phyloP scores from a whole-genome alignment of 2,329 filamentous ascomycete species.

The Epicoccum nigrum region DNA sequence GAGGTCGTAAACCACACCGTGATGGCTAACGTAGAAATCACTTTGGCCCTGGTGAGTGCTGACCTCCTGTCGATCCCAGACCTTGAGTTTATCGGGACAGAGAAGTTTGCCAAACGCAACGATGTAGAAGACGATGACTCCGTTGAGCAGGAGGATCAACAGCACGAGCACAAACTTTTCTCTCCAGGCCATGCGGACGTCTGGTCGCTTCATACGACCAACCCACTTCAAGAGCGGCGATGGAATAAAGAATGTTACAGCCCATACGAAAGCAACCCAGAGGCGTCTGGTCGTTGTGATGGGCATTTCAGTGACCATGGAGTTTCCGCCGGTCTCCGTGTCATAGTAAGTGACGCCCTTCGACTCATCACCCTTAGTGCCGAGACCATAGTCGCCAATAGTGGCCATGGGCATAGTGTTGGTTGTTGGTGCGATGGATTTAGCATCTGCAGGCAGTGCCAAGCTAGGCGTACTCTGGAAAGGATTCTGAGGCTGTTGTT shows the following conservation, averaged over 20 bases:
- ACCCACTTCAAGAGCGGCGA: slow-evolving; percentile 80
- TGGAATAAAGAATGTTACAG: slow-evolving; percentile 91
- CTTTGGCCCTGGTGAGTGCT: slow-evolving; percentile 70
- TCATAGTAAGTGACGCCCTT: slow-evolving; percentile 68
- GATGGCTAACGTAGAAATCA: slow-evolving; percentile 87
- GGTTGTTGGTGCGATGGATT: slow-evolving; percentile 63
- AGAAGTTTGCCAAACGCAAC: slow-evolving; percentile 81
- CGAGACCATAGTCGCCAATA: slow-evolving; percentile 86
- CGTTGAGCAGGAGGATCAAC: slow-evolving; percentile 83
- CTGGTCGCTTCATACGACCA: slow-evolving; percentile 95
- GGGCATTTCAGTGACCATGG: slow-evolving; percentile 73
- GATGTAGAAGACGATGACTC: slow-evolving; percentile 86
- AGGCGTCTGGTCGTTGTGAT: slow-evolving; percentile 69
- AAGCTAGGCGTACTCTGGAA: slow-evolving; percentile 59
- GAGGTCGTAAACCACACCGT: slow-evolving; percentile 90
- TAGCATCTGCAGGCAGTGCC: slow-evolving; percentile 49
- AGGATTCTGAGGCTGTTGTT: slow-evolving; percentile 72
- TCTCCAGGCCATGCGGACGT: slow-evolving; percentile 96
- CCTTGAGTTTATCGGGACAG: slow-evolving; percentile 91
- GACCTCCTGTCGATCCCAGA: slow-evolving; percentile 77
- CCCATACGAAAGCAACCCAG: slow-evolving; percentile 87
- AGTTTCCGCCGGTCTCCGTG: slow-evolving; percentile 76
- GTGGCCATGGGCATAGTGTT: slow-evolving; percentile 60
- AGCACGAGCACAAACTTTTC: slow-evolving; percentile 88
- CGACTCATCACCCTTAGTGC: slow-evolving; percentile 77